A percentile compares a stretch with the other conserved stretches of the same genome.
phyloP scores from a whole-genome alignment of 495 filamentous ascomycete species.

The Aspergillus funiculosus region DNA sequence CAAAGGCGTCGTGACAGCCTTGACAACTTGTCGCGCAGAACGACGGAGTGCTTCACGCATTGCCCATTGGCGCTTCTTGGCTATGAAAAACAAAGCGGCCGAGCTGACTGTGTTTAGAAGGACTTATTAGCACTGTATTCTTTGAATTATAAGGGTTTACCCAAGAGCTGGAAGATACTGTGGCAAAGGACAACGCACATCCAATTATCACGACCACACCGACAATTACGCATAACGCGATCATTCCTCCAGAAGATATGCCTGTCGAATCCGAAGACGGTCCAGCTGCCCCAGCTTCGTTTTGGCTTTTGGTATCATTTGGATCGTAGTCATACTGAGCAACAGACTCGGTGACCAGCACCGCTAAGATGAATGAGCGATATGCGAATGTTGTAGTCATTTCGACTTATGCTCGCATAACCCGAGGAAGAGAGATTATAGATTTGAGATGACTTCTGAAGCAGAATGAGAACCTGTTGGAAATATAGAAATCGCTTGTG shows the following conservation, averaged over 20 bases:
- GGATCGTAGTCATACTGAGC: conserved; percentile 13
- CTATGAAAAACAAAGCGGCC: conserved; percentile 44
- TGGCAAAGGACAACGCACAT: conserved; percentile 14
- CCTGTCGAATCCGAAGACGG: conserved; percentile 11
- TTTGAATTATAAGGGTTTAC: neutral
- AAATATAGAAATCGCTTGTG: too few relatives aligned
- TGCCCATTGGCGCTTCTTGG: conserved; percentile 50
- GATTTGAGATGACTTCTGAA: neutral
- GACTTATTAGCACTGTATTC: neutral
- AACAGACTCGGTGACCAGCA: conserved; percentile 4
- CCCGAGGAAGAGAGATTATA: neutral
- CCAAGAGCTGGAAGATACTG: neutral
- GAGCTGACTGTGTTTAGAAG: conserved; percentile 32
- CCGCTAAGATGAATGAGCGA: neutral
- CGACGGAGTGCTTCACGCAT: conserved; percentile 42
- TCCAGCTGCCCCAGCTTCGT: conserved; percentile 16
- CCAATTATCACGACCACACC: conserved; percentile 26
- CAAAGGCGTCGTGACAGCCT: conserved; percentile 24
- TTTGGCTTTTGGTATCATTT: conserved; percentile 11
- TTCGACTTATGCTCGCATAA: neutral
- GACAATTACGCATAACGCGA: conserved; percentile 22
- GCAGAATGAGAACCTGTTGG: neutral
- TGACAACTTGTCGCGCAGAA: conserved; percentile 39
- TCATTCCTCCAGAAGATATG: conserved; percentile 20
- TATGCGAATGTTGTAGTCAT: conserved; percentile 3